Conservation (phyloP, 2,329 filamentous ascomycete species). For the Chaetomiaceae sp. region DNA sequence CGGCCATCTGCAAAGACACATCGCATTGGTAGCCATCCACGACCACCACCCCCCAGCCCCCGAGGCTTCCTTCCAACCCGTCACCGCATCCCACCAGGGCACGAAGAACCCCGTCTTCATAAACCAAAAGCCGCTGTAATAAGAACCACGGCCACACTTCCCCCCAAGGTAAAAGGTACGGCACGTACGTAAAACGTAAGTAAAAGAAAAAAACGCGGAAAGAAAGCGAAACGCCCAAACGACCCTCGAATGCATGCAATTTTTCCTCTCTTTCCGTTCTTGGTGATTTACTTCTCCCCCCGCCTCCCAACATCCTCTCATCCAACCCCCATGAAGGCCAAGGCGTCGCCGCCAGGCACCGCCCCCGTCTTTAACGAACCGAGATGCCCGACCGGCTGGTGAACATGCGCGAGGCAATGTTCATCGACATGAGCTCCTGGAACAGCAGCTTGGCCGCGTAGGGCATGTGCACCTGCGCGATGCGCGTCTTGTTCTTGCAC, state of each 20-base stretch:
- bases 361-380: slow-evolving; percentile 51
- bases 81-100: too few species aligned
- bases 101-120: not conserved
- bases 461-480: slow-evolving; percentile 95
- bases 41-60: too few species aligned
- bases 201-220: not conserved
- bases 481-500: slow-evolving; percentile 98
- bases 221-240: slow-evolving; percentile 15
- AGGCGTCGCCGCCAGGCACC: not conserved
- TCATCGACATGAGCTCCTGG: slow-evolving; percentile 97
- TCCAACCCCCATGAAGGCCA: not conserved
- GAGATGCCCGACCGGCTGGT: slow-evolving; percentile 76
- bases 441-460: slow-evolving; percentile 97
- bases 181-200: not conserved
- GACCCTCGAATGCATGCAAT: slow-evolving; percentile 11
- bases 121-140: slow-evolving; percentile 3
- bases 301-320: not conserved
- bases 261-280: slow-evolving; percentile 1
- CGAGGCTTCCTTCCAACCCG: too few species aligned
- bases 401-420: slow-evolving; percentile 96
- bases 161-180: not conserved
- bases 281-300: not conserved
- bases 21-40: too few species aligned
- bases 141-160: not conserved
- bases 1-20: too few species aligned